Evolutionary conservation across 495 filamentous ascomycete genomes (phyloP).

Genomic region (Evernia prunastri): DNA sequence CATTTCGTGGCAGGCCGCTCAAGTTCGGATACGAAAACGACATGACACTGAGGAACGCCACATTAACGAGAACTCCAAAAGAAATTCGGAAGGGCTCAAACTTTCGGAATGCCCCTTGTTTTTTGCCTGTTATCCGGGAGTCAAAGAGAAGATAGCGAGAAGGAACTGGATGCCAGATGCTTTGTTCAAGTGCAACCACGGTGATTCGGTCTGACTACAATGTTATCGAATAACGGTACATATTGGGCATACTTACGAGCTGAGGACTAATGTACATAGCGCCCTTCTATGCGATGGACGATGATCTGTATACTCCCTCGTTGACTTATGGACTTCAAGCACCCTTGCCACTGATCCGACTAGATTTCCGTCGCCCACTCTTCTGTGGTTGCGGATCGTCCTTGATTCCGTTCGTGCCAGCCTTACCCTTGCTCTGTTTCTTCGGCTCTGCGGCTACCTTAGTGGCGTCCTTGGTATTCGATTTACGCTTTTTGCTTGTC

Average conservation of each 20-base stretch:
- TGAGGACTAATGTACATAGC: not conserved
- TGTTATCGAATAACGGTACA: not conserved
- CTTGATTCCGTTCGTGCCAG: not conserved
- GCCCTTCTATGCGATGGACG: not conserved
- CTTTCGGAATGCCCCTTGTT: not conserved
- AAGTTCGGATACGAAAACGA: not conserved
- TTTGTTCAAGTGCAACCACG: not conserved
- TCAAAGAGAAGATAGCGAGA: too few relatives aligned
- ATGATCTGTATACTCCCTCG: not conserved
- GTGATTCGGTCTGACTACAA: not conserved
- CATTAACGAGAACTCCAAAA: not conserved
- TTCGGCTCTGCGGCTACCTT: not conserved
- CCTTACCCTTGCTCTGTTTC: conserved; percentile 12
- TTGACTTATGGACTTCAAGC: not conserved
- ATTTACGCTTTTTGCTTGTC: conserved; percentile 19
- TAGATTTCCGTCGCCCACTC: conserved; percentile 13
- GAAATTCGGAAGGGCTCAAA: not conserved
- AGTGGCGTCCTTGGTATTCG: conserved; percentile 1
- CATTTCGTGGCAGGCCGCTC: not conserved
- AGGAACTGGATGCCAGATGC: too few relatives aligned
- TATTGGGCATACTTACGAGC: not conserved
- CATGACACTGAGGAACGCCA: not conserved
- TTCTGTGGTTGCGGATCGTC: not conserved
- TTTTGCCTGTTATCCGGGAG: not conserved
- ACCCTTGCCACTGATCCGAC: conserved; percentile 16